These are phyloP conservation scores for Ophiostoma australiae DNA, from an alignment of 2,329 filamentous ascomycete species.

Conservation along the genomic window DNA sequence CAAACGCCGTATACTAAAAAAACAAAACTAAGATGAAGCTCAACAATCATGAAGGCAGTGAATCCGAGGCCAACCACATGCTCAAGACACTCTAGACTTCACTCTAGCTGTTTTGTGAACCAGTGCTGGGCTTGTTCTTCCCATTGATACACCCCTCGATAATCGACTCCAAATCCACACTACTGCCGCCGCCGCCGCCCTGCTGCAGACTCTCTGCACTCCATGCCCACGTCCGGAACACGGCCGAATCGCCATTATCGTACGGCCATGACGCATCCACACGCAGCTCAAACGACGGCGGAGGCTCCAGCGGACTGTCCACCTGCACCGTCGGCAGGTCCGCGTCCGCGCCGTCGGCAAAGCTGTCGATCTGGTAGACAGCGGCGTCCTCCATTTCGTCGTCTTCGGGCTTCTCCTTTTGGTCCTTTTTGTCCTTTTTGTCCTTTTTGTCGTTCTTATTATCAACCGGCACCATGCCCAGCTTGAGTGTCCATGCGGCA, in stretches of 20 bases:
- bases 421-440: conserved; percentile 33
- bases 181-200: background rate
- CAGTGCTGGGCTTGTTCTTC: conserved; percentile 17
- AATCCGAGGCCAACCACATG: background rate
- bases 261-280: conserved; percentile 27
- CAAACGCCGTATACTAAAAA: background rate
- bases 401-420: conserved; percentile 17
- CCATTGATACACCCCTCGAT: conserved; percentile 24
- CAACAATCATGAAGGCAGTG: background rate
- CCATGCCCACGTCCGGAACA: conserved; percentile 25
- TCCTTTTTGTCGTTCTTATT: background rate
- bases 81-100: too few relatives aligned
- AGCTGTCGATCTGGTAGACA: conserved; percentile 35
- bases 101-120: background rate
- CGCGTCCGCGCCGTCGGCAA: conserved; percentile 19
- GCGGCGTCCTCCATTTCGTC: background rate
- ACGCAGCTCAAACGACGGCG: conserved; percentile 24
- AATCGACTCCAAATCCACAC: conserved; percentile 17
- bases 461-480: conserved; percentile 27
- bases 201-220: conserved; percentile 12
- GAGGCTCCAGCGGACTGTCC: conserved; percentile 26
- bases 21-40: background rate
- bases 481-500: conserved; percentile 33
- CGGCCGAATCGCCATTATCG: background rate
- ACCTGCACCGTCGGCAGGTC: conserved; percentile 33